Conservation (phyloP, 805 yeast species). For the Ogataea paradorogensis region DNA sequence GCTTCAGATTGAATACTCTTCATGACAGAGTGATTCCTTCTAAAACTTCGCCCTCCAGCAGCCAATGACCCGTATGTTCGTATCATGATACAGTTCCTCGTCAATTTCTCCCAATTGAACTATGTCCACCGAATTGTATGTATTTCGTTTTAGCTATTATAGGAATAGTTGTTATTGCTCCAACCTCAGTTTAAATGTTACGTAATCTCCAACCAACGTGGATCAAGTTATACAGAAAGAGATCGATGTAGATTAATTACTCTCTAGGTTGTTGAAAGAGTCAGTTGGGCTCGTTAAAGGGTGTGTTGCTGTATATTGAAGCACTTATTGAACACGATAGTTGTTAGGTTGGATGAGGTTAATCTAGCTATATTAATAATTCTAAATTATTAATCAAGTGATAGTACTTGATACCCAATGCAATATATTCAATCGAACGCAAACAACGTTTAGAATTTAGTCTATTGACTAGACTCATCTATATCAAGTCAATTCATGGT, state of each 20-base stretch:
- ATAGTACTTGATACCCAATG: too few relatives aligned
- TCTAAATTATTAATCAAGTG: neutral
- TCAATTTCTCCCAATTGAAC: too few relatives aligned
- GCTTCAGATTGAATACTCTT: slow-evolving; percentile 4
- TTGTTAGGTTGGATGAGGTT: neutral
- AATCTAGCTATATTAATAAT: neutral
- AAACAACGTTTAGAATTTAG: neutral
- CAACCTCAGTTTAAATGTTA: neutral
- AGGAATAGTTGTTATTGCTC: neutral
- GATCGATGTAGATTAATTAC: too few relatives aligned
- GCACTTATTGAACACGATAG: too few relatives aligned
- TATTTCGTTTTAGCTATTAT: neutral
- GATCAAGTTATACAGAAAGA: neutral
- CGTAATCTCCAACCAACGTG: neutral
- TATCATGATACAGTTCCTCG: neutral
- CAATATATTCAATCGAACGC: too few relatives aligned
- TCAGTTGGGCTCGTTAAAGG: neutral
- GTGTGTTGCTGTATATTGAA: too few relatives aligned
- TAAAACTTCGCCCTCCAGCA: neutral
- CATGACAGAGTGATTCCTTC: neutral
- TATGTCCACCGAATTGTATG: too few relatives aligned
- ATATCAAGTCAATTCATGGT: neutral
- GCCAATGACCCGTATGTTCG: neutral
- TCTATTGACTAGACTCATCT: neutral
- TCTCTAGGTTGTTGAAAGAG: neutral